Evolutionary conservation across 345 rosid genomes (phyloP).

Genomic region (Lepidium aucheri): DNA sequence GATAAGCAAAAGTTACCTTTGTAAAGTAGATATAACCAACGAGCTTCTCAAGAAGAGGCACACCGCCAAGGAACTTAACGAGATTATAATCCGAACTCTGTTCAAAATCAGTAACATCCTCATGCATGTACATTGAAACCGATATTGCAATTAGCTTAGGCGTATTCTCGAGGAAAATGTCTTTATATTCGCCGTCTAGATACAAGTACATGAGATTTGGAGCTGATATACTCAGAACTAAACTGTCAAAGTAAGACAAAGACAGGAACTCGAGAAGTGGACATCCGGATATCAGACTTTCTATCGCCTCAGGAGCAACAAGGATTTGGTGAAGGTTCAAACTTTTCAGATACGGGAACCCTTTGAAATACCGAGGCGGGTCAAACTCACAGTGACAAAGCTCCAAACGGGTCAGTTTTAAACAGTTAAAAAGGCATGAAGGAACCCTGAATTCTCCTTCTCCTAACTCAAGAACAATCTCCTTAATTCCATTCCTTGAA

Average conservation of each 20-base stretch:
- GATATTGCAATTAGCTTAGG: constrained; percentile 60
- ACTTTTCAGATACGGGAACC: constrained; percentile 57
- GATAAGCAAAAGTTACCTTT: constrained; percentile 43
- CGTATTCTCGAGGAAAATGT: constrained; percentile 65
- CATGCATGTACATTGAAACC: constrained; percentile 81
- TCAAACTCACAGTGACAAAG: constrained; percentile 71
- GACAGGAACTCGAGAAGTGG: constrained; percentile 75
- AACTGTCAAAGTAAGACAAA: constrained; percentile 72
- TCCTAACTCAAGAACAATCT: constrained; percentile 65
- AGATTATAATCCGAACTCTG: constrained; percentile 76
- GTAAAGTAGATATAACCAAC: constrained; percentile 78
- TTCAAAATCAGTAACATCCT: constrained; percentile 78
- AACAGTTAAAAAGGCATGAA: constrained; percentile 60
- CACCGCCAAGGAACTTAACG: constrained; percentile 70
- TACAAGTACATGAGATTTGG: constrained; percentile 75
- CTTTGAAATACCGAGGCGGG: constrained; percentile 59
- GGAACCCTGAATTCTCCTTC: constrained; percentile 82
- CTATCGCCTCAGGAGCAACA: constrained; percentile 69
- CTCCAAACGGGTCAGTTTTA: constrained; percentile 57
- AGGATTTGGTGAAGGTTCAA: constrained; percentile 73
- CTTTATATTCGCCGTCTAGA: constrained; percentile 85
- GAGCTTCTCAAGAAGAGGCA: constrained; percentile 73
- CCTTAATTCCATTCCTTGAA: constrained; percentile 60
- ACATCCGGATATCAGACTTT: constrained; percentile 62
- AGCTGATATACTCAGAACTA: constrained; percentile 57